These are phyloP conservation scores for Collybia nuda DNA, from an alignment of 768 basidiomycete species.

Conservation along the genomic window DNA sequence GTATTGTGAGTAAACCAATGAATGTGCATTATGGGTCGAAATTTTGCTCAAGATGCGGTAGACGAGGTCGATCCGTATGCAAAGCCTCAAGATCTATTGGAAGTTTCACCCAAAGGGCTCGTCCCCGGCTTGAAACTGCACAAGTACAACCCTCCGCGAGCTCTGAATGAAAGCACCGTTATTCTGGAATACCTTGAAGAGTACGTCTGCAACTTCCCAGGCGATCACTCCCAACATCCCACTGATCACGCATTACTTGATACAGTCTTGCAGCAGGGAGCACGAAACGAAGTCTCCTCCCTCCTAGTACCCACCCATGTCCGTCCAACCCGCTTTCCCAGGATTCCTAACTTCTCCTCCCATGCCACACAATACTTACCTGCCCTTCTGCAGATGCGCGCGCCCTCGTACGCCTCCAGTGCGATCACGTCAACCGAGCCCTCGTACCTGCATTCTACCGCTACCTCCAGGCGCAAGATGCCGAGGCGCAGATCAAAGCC, in stretches of 20 bases:
- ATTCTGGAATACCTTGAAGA: slow-evolving; percentile 81
- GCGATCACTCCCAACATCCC: background rate
- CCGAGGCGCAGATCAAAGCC: slow-evolving; percentile 45
- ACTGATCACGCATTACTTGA: background rate
- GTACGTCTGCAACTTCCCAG: slow-evolving; percentile 38
- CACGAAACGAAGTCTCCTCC: slow-evolving; percentile 53
- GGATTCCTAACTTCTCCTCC: background rate
- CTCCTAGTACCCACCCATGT: slow-evolving; percentile 62
- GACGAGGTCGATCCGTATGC: slow-evolving; percentile 84
- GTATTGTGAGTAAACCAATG: background rate
- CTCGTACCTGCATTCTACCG: slow-evolving; percentile 75
- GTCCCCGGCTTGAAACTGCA: slow-evolving; percentile 70
- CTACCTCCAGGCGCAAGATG: slow-evolving; percentile 69
- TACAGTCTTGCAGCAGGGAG: slow-evolving; percentile 49
- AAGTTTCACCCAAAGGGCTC: slow-evolving; percentile 79
- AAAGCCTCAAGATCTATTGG: slow-evolving; percentile 78
- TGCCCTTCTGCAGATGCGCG: slow-evolving; percentile 50
- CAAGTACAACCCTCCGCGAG: slow-evolving; percentile 51
- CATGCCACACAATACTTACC: background rate
- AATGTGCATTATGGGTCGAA: background rate
- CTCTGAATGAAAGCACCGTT: slow-evolving; percentile 78
- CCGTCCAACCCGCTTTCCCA: slow-evolving; percentile 15
- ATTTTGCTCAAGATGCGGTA: slow-evolving; percentile 19
- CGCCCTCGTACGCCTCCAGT: slow-evolving; percentile 64
- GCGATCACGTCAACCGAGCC: slow-evolving; percentile 63